These are phyloP conservation scores for Rhodotorula diobovata DNA, from an alignment of 768 basidiomycete species.

Conservation along the genomic window DNA sequence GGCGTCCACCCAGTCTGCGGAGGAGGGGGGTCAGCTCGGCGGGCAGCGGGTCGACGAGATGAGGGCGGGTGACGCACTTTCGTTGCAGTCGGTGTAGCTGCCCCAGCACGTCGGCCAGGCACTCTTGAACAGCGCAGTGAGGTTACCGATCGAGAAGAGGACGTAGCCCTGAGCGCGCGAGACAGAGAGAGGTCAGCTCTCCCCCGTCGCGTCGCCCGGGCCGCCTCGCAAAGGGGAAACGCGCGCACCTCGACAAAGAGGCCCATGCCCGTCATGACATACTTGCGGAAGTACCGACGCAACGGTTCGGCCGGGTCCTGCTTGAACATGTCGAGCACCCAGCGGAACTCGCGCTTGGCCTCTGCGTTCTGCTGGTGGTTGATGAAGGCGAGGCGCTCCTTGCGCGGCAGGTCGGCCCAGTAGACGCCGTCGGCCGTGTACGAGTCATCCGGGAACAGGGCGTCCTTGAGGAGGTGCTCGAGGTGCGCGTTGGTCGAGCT, in stretches of 20 bases:
- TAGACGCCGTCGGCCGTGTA: conserved; percentile 42
- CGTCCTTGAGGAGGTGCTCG: conserved; percentile 37
- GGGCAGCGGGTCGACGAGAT: too few relatives aligned
- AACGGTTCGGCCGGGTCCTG: conserved; percentile 46
- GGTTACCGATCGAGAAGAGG: conserved; percentile 51
- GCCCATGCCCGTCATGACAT: conserved; percentile 48
- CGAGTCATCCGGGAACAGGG: conserved; percentile 42
- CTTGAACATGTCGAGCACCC: conserved; percentile 48
- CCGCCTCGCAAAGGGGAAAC: fast-evolving
- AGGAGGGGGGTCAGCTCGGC: not conserved
- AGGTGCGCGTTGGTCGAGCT: not conserved
- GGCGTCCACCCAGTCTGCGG: conserved; percentile 46
- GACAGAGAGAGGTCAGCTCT: conserved; percentile 28
- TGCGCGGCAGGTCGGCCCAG: conserved; percentile 48
- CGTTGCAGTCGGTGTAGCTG: conserved; percentile 44
- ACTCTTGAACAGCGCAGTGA: conserved; percentile 46
- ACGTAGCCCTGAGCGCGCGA: conserved; percentile 45
- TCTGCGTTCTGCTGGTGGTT: conserved; percentile 46
- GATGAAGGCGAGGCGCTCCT: conserved; percentile 44
- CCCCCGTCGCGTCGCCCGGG: too few relatives aligned
- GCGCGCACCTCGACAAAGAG: conserved; percentile 30
- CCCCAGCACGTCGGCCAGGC: conserved; percentile 49
- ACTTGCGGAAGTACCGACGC: conserved; percentile 46
- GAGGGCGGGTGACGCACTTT: not conserved
- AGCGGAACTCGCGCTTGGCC: conserved; percentile 44